Base-by-base conservation (phyloP, 139 green algal genomes). In the Chlamydomonas sp. region DNA sequence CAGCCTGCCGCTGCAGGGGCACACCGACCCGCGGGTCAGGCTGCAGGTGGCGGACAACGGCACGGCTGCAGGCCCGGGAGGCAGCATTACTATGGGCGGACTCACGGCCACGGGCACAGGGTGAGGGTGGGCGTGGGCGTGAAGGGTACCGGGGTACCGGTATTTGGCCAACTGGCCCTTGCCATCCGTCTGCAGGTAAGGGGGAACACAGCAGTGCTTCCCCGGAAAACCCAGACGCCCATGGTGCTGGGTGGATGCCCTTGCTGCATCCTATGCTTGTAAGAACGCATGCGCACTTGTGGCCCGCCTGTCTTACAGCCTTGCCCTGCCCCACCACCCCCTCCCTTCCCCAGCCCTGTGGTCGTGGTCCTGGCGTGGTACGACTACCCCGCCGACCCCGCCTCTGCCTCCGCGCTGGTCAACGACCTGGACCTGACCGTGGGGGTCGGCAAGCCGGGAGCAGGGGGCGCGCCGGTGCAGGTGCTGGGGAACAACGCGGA, bases 21-120 rank as follows among this genome's bases (percentile, higher is more conserved):
- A 31, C 8, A 31, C 67, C 14, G 67, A 12, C 67, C 67, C 67
- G 6, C 14, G 67, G 14, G 3, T 78, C 58, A 60, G 58, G 60
- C 57, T 85, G 80, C 80, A 85, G 80, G 1, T 85, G 14, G 68
- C 58, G 68, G 80, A 85, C 67, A 16, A 68, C 4, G 80, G 80
- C 16, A 59, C n/a, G 57, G 8, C 69, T 1, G 18, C 1, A 17
- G 67, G 5, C 12, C 12, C 63, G 2, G 80, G 80, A 2, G 20
- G 78, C 58, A 8, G 5, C 5, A 5, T 78, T 17, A 10, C 58
- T 2, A 2, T 85, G 68, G 8, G 2, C 1, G 80, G 80, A 16
- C 57, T 85, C 68, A 78, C 16, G 5, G 66, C 80, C 18, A 85
- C 68, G 10, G 80, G 80, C 2, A 69, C 57, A 3, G 80, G 80